These are phyloP conservation scores for Puya raimondii DNA, from an alignment of 176 grass and related monocot species.

Conservation along the genomic window DNA sequence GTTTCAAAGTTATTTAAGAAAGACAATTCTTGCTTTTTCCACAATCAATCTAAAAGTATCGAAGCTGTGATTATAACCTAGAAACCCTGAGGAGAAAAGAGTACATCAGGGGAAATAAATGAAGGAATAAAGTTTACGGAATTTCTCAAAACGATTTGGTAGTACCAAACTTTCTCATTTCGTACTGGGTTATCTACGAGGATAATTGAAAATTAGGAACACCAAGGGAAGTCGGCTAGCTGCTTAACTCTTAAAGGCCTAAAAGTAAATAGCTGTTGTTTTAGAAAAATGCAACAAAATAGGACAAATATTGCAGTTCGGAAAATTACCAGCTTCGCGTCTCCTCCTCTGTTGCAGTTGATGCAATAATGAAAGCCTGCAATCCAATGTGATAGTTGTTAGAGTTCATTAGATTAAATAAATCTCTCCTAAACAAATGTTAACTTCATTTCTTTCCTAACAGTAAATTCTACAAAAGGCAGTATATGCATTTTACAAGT, in stretches of 20 bases:
- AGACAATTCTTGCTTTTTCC: neutral
- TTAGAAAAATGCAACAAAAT: conserved; percentile 2
- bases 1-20: neutral
- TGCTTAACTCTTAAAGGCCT: neutral
- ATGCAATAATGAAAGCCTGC: conserved; percentile 96
- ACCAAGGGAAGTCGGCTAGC: too few species aligned
- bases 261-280: neutral
- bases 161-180: too few species aligned
- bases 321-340: conserved; percentile 77
- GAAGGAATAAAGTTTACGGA: too few species aligned
- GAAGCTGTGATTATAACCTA: too few species aligned
- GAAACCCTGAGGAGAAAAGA: too few species aligned
- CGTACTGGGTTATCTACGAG: too few species aligned
- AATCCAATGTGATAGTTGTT: conserved; percentile 8
- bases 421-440: neutral
- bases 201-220: too few species aligned
- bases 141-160: too few species aligned
- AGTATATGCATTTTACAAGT: neutral
- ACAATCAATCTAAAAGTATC: too few species aligned
- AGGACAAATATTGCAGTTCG: conserved; percentile 4
- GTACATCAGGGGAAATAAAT: too few species aligned
- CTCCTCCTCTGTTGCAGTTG: conserved; percentile 85
- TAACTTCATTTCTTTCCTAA: neutral
- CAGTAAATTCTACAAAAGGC: neutral
- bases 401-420: neutral